phyloP scores from a whole-genome alignment of 192 early-diverging fungal genomes.

The Dispira parvispora region DNA sequence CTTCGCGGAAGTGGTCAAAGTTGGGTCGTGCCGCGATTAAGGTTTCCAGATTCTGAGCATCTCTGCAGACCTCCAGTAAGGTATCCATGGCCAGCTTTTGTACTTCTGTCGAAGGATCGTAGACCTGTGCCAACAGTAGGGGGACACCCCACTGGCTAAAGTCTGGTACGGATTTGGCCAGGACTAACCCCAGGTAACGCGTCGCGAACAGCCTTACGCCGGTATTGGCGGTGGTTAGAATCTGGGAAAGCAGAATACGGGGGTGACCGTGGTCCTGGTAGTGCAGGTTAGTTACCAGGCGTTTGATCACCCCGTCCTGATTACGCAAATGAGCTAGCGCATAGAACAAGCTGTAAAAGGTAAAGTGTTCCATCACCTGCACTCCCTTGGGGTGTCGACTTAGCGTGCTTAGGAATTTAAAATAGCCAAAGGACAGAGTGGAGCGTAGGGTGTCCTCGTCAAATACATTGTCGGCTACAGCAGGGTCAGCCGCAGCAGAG shows the following conservation, averaged over 20 bases:
- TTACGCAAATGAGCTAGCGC: slow-evolving; percentile 1
- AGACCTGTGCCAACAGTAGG: background rate
- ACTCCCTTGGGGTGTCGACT: background rate
- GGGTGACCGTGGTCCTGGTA: slow-evolving; percentile 4
- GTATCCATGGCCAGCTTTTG: background rate
- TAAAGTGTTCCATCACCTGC: slow-evolving; percentile 1
- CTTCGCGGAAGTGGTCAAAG: background rate
- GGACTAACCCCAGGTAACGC: background rate
- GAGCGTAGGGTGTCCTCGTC: background rate
- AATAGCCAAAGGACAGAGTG: slow-evolving; percentile 7
- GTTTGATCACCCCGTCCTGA: slow-evolving; percentile 8
- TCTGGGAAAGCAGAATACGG: slow-evolving; percentile 1
- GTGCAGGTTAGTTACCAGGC: slow-evolving; percentile 3
- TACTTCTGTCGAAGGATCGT: background rate
- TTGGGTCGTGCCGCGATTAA: background rate
- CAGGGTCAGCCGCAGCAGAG: background rate
- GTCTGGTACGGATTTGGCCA: background rate
- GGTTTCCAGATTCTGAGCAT: background rate
- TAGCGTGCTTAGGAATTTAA: background rate
- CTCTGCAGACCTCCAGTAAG: background rate
- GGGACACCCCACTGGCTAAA: slow-evolving; percentile 3
- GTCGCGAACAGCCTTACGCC: background rate
- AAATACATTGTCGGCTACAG: background rate
- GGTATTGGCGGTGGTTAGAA: slow-evolving; percentile 5
- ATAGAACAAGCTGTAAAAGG: slow-evolving; percentile 6